Evolutionary conservation across 805 yeast species (phyloP), one percentile per base, ranked within the genome.

Genomic region (Pachysolen tannophilus): DNA sequence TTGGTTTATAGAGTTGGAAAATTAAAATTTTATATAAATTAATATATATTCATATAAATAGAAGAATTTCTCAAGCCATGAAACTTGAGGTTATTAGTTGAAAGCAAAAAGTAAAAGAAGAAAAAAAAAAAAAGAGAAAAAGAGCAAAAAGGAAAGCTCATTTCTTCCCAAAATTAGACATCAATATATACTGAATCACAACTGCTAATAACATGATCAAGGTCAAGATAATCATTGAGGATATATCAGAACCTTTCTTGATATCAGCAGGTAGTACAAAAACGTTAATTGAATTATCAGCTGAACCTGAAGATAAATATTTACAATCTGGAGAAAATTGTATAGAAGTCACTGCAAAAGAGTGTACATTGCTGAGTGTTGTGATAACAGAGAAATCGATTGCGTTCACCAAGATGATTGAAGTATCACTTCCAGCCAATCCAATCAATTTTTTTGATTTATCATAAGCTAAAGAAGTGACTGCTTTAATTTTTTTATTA

Each of bases 261-360:
- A n/a, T n/a, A 16, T 65, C 67, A 17, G 55, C 58, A 3, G 92
- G 88, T 15, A 85, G 53, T 38, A 62, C 65, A 38, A 78, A 58
- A 7, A 85, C 75, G 45, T 69, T 75, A 20, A 86, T 70, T 1
- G 85, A 68, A 41, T 81, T 78, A 3, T 92, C 83, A 2, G 88
- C 94, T 23, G 90, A 79, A 0, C 76, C 79, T 16, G 85, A 71
- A 3, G 85, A 90, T 32, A 85, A 57, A 37, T 66, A 67, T 33
- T 70, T 58, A 6, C 88, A 86, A 50, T 75, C 67, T 10, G 82
- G 79, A 4, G 86, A 78, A 40, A 85, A 78, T 3, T 74, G 61
- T 8, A 84, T 74, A 29, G 72, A 68, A 0, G 96, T 86, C 34
- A 86, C 77, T 18, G 94, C 86, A 53, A 83, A 83, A 7, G 69